phyloP scores from a whole-genome alignment of 1,284 basidiomycete genomes.

The Ceratobasidium papillatum region DNA sequence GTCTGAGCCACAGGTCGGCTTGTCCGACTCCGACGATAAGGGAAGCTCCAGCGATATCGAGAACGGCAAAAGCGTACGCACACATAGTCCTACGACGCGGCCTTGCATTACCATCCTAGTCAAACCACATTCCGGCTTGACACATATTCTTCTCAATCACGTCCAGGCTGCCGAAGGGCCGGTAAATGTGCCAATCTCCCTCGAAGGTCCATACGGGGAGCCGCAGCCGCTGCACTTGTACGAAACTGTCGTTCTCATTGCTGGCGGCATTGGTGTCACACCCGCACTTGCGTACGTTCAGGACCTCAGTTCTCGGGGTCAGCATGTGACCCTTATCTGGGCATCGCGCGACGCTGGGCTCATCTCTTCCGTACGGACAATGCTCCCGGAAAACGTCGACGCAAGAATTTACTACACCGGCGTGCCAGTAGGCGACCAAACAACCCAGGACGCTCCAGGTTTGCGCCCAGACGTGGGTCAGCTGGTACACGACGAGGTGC shows the following conservation, averaged over 20 bases:
- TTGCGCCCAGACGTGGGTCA: slow-evolving; percentile 3
- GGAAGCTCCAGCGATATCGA: background rate
- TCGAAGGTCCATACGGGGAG: slow-evolving; percentile 37
- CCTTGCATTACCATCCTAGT: slow-evolving; percentile 22
- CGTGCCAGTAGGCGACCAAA: background rate
- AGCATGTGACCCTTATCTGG: slow-evolving; percentile 25
- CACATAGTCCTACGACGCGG: background rate
- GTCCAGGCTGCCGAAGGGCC: background rate
- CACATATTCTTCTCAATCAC: background rate
- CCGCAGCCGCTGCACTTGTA: slow-evolving; percentile 27
- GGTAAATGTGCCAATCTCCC: background rate
- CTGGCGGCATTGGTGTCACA: slow-evolving; percentile 31
- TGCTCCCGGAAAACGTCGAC: slow-evolving; percentile 4
- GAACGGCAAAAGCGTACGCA: background rate
- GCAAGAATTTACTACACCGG: slow-evolving; percentile 26
- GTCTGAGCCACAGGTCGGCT: background rate
- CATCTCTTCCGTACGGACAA: background rate
- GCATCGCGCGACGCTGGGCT: slow-evolving; percentile 20
- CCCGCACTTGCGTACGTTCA: slow-evolving; percentile 13
- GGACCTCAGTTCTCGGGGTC: background rate
- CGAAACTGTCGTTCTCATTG: slow-evolving; percentile 21
- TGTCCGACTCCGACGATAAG: background rate
- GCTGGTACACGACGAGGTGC: background rate
- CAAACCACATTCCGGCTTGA: slow-evolving; percentile 8
- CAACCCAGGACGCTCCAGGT: background rate